Base-by-base conservation (phyloP, 768 basidiomycete genomes). In the Mycena vitilis region DNA sequence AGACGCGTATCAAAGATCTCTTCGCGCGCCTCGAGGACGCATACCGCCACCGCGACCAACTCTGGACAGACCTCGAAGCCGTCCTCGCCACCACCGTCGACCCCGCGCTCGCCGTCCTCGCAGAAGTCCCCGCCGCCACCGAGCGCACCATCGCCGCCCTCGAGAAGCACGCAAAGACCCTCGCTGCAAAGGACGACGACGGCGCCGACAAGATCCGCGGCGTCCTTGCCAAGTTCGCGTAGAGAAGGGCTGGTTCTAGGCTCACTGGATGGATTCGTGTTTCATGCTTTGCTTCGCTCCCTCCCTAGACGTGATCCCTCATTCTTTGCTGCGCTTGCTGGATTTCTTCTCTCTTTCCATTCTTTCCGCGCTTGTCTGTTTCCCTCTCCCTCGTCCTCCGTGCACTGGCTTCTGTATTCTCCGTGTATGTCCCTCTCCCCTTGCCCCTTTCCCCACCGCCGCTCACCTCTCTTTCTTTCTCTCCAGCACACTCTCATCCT, bases 81-180 rank as follows among this genome's bases (percentile, higher is more conserved):
- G 77, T 72, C 16, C 70, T 89, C 36, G 78, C 45, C 51, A 60
- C 69, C 56, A 49, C 48, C 89, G 89, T 84, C 38, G 81, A 81
- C 10, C 84, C 81, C 22, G 81, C 84, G 1, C 75, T 82, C 22
- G 80, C 79, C 30, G 74, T 75, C 30, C 70, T 88, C 38, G 81
- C 83, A 67, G 82, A 79, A 23, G 73, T 86, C n/a, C 88, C 89
- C 6, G 81, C 74, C 37, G 82, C 84, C 52, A 76, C 87, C 38
- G 91, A 91, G 72, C 82, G 82, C 49, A 81, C 82, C 10, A 85
- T 90, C 56, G 77, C 82, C 2, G 76, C 74, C 15, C 78, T 88
- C 10, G 90, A 92, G 68, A 89, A 87, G 76, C 84, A 85, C 65
- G 78, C 80, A 68, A 88, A 85, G 68, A 75, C 74, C 16, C 71